Evolutionary conservation across 2,329 filamentous ascomycete genomes (phyloP), one percentile per base, ranked within the genome.

Genomic region (Cercospora brassicicola): DNA sequence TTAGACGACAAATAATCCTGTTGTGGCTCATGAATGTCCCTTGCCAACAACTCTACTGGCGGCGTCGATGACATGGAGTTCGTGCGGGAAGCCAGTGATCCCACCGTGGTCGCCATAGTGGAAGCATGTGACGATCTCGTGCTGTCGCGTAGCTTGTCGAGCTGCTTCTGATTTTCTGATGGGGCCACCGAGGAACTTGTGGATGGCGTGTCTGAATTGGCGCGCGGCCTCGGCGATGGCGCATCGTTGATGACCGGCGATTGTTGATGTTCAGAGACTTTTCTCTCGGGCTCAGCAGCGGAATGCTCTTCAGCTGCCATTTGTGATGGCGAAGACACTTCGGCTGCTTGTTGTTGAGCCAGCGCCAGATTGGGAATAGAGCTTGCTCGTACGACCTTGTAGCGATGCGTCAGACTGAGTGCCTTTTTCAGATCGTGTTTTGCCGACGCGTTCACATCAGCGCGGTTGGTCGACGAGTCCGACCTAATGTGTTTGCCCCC

Each of bases 401-500:
- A 80, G 9, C 79, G 78, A 69, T 80, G 80, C 62, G 76, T 79
- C 20, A 76, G 73, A 39, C 67, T 72, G 20, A 73, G 71, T 6
- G 66, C 70, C 53, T 73, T 69, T 26, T 64, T 68, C 26, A 73
- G 31, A 57, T 78, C 65, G 75, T 77, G n/a, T 30, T 64, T 62
- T 10, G 65, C 9, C 20, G 60, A 26, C n/a, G 63, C 70, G 20
- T 42, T 55, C 8, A 48, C 59, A 45, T 59, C 62, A 13, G 66
- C 61, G 18, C 65, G 61, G n/a, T 39, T 48, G 10, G 64, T 64
- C 11, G 36, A 62, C 26, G 71, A 69, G 36, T 90, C 88, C 0
- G 87, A 86, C 26, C 86, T 77, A 65, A 84, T 83, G 77, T 86
- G 89, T 80, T 87, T 90, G 18, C 91, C 91, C 30, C 90, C 90